Conservation (phyloP, 2,329 filamentous ascomycete species). For the Metarhizium humberi region DNA sequence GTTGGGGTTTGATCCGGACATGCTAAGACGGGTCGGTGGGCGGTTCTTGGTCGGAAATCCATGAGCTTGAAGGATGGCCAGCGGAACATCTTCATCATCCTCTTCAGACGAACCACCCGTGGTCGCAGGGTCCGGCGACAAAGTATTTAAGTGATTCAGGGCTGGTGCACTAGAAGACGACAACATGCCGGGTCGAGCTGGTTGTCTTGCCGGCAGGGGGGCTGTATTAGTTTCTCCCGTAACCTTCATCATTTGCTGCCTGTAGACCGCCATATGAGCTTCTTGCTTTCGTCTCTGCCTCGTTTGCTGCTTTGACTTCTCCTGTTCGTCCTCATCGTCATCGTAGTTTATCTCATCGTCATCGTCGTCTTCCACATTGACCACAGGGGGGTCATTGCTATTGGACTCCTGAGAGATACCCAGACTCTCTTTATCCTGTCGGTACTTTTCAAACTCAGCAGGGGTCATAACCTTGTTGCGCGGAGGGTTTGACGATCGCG, state of each 20-base stretch:
- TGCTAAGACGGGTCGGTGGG: constrained; percentile 58
- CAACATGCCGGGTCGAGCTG: constrained; percentile 44
- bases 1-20: constrained; percentile 62
- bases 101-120: constrained; percentile 63
- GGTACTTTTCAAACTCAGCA: constrained; percentile 75
- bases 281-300: constrained; percentile 81
- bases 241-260: constrained; percentile 95
- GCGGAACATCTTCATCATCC: constrained; percentile 81
- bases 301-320: constrained; percentile 62
- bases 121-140: constrained; percentile 27
- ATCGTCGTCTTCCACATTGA: constrained; percentile 52
- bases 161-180: constrained; percentile 56
- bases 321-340: constrained; percentile 69
- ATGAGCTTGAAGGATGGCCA: constrained; percentile 80
- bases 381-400: constrained; percentile 23
- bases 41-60: constrained; percentile 75
- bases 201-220: constrained; percentile 13
- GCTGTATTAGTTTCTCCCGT: constrained; percentile 57
- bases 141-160: constrained; percentile 30
- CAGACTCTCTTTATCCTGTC: constrained; percentile 61
- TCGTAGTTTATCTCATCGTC: constrained; percentile 53
- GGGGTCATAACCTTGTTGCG: constrained; percentile 81
- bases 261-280: constrained; percentile 80
- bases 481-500: constrained; percentile 28
- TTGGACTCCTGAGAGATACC: constrained; percentile 31